Evolutionary conservation across 306 rosid genomes (phyloP).

Genomic region (Quercus robur): DNA sequence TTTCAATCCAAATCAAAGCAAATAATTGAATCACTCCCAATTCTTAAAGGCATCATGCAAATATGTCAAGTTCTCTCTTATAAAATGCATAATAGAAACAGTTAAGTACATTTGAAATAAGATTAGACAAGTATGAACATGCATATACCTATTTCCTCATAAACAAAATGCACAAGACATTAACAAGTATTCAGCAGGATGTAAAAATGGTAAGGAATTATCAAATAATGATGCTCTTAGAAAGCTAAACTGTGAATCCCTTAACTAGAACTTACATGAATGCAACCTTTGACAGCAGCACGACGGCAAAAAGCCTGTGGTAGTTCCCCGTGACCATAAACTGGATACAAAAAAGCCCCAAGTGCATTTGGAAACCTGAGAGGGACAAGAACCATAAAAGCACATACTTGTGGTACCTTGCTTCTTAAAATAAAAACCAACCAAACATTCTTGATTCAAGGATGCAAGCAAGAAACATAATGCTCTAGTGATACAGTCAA

Average conservation of each 20-base stretch:
- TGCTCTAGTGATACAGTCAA: background rate
- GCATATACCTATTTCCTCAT: background rate
- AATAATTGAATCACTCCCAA: background rate
- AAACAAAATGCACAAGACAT: background rate
- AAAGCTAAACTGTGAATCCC: background rate
- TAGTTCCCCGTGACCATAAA: conserved; percentile 87
- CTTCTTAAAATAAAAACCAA: conserved; percentile 12
- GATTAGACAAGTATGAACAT: conserved; percentile 1
- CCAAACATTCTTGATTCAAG: background rate
- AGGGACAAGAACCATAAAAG: conserved; percentile 11
- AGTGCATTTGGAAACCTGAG: conserved; percentile 74
- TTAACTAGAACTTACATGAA: conserved; percentile 65
- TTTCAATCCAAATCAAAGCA: background rate
- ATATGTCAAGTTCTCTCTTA: conserved; percentile 1
- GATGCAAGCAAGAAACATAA: background rate
- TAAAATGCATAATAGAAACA: background rate
- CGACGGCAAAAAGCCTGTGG: conserved; percentile 90
- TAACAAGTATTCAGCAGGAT: background rate
- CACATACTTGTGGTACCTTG: background rate
- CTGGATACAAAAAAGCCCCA: conserved; percentile 81
- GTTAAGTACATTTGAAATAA: background rate
- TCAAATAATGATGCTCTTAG: background rate
- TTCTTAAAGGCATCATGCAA: background rate
- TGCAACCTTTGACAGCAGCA: conserved; percentile 95
- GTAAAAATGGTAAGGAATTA: background rate